phyloP scores from a whole-genome alignment of 306 rosid genomes.

The Hylodesmum podocarpum region DNA sequence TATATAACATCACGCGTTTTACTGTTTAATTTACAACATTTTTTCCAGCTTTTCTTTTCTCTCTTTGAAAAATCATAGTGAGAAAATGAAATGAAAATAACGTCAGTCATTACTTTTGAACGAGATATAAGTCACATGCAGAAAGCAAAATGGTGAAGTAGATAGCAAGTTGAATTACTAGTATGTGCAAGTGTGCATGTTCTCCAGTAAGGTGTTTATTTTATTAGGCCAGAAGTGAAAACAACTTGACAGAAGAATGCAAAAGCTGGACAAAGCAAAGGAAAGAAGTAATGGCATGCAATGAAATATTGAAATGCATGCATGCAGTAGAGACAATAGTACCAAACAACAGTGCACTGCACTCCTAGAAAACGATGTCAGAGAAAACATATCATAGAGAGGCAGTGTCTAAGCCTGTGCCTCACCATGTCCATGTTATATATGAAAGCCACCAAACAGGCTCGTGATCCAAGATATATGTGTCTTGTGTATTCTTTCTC shows the following conservation, averaged over 20 bases:
- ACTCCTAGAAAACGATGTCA: slow-evolving; percentile 52
- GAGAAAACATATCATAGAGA: slow-evolving; percentile 24
- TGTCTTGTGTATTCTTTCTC: neutral
- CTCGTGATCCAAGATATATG: slow-evolving; percentile 52
- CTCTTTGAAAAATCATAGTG: neutral
- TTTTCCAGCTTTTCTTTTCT: too few relatives aligned
- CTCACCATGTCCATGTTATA: neutral
- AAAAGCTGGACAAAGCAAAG: neutral
- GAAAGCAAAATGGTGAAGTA: neutral
- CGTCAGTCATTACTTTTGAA: neutral
- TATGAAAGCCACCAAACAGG: slow-evolving; percentile 56
- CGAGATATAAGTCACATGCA: neutral
- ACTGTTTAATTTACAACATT: too few relatives aligned
- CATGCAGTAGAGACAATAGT: slow-evolving; percentile 21
- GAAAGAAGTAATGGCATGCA: neutral
- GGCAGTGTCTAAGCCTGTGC: neutral
- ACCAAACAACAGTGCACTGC: slow-evolving; percentile 13
- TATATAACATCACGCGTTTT: too few relatives aligned
- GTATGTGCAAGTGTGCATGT: neutral
- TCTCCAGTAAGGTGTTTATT: neutral
- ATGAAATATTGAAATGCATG: too few relatives aligned
- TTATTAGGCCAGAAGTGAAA: neutral
- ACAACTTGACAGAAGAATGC: neutral
- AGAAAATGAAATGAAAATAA: neutral
- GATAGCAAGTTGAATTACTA: neutral